Evolutionary conservation across 2,329 filamentous ascomycete genomes (phyloP), one percentile per base, ranked within the genome.

Genomic region (Aphanoascus verrucosus): DNA sequence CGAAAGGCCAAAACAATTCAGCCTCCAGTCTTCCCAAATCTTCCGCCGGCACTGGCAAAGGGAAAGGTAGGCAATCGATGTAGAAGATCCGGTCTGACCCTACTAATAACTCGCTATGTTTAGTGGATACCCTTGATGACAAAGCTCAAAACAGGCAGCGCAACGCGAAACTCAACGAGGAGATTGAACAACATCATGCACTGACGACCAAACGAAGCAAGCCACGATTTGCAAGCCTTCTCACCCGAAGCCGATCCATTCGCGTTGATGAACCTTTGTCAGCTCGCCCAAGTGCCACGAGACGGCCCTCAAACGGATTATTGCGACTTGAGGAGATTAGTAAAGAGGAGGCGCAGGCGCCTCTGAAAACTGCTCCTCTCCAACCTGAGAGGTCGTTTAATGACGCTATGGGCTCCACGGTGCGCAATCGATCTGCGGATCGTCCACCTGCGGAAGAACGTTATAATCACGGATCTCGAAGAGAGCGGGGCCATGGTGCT

Each of bases 341-440:
- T 41, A 63, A 48, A 42, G 46, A 54, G 28, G 67, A 70, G 31
- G 65, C 69, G 28, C 68, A 68, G 8, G 69, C 71, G 28, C 72
- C 75, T 14, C 71, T 82, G 50, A 83, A 77, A 64, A 83, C 83
- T 1, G 80, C 85, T 8, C 81, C 84, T 1, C 67, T 82, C 34
- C 78, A 81, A 37, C 78, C 81, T 61, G 86, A 89, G 54, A 79
- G 83, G 60, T 77, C 82, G 2, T 82, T 84, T 61, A 79, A 80
- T 60, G 79, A 84, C 43, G 83, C 84, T 72, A 83, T 86, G 74
- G 70, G 68, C 57, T 80, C 84, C 31, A 75, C 77, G 20, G 68
- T 77, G 53, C 79, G 86, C 57, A 88, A 86, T 60, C 82, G 84
- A 60, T 89, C 86, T 2, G 81, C 82, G 57, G 88, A 94, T 65